Evolutionary conservation across 352 stramenopile genomes (phyloP), one percentile per base, ranked within the genome.

Genomic region (Salisapilia sapeloensis): DNA sequence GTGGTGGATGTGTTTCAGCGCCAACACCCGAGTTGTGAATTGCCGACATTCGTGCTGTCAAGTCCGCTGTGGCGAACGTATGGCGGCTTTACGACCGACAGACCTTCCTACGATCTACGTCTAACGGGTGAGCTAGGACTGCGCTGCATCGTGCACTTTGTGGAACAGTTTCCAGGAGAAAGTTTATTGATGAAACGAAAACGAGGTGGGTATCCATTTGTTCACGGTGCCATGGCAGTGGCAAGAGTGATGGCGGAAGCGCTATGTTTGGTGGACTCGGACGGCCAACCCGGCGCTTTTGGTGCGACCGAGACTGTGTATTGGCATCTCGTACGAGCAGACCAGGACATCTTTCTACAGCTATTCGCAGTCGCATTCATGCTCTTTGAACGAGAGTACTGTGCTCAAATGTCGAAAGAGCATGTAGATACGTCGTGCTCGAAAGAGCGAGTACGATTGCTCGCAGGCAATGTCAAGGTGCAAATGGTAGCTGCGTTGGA

Each of bases 301-400:
- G 58, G 60, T 4, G 56, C 78, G 4, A 61, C 42, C 0, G 31
- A 53, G 14, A 59, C 63, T 2, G 39, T 83, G 11, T 79, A 69
- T 38, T 83, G 66, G 66, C 63, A 78, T 36, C 28, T 82, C 11
- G 47, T 82, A 14, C 39, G 69, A 38, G 36, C 23, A 7, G 60
- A 78, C 2, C 30, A 45, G 34, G 60, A 50, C 20, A n/a, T n/a
- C n/a, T 76, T 83, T 36, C 78, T 58, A 22, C 41, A 52, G 32
- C 45, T 78, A 16, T 83, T 80, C 38, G 40, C 61, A 24, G 48
- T 83, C 7, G 48, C 49, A 8, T 70, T 83, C 27, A 34, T 79
- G 39, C 50, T 63, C 15, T 78, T 83, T 29, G 66, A 82, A 33
- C 55, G 79, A 46, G 39, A 69, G 8, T 82, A 60, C 35, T 82